Base-by-base conservation (phyloP, 2,329 filamentous ascomycete genomes). In the Aspergillus sp. region DNA sequence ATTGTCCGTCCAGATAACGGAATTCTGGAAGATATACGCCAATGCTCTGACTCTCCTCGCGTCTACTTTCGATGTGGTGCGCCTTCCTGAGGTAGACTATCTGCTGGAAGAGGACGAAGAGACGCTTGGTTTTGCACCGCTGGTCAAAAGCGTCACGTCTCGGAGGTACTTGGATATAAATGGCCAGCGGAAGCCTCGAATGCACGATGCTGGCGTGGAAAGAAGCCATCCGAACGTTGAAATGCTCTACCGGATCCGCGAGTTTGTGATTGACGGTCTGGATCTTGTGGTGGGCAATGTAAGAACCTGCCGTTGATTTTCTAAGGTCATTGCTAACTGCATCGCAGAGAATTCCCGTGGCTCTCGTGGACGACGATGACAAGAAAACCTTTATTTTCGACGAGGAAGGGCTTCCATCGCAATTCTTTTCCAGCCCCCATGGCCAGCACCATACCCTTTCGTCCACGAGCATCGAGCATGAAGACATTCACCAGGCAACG, bases 61-160 rank as follows among this genome's bases (percentile, higher is more conserved):
- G 6, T 69, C 69, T 2, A 70, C 67, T 12, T 82, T 81, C 42
- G 68, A 75, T 13, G 66, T 75, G 17, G 61, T 67, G 29, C 62
- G 69, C 26, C 63, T 82, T 17, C 66, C 70, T 2, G 60, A 67
- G 24, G 58, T 79, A 16, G 61, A 67, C 8, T 82, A 84, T 50
- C 63, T 83, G 46, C 63, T 84, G 3, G 73, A 79, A 40, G 80
- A 84, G 51, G 80, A 84, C 49, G 71, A 73, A 35, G 72, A 77
- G 33, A 80, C 74, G 3, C 62, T 82, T 39, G 77, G 74, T 1
- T 83, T 83, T 50, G 65, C 68, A 41, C 78, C 80, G 1, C 57
- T 83, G 14, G 58, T 69, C 26, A 63, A 65, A 20, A 60, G 66
- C 3, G 58, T 66, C 24, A 70, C 67, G 3, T 57, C 52, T 37